phyloP scores from a whole-genome alignment of 176 grass and related monocot genomes.

The Bothriochloa decipiens region DNA sequence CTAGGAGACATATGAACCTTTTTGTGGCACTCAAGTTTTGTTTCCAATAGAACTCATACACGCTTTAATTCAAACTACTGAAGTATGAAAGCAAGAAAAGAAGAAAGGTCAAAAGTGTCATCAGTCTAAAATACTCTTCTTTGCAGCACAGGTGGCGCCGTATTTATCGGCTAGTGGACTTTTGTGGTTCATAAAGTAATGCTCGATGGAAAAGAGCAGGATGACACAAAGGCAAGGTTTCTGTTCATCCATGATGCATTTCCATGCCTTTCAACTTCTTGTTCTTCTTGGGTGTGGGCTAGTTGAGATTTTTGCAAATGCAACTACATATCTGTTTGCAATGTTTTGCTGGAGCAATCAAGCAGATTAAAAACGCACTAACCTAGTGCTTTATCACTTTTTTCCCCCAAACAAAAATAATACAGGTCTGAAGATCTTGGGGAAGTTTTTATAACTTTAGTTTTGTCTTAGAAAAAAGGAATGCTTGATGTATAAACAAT shows the following conservation, averaged over 20 bases:
- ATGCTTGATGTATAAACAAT: too few species aligned
- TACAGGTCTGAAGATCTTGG: background rate
- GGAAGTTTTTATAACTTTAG: too few species aligned
- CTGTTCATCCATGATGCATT: constrained; percentile 2
- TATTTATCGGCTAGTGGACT: constrained; percentile 34
- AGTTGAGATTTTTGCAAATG: background rate
- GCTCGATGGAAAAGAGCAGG: background rate
- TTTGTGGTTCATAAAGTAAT: constrained; percentile 29
- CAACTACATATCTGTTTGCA: background rate
- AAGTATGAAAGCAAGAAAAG: background rate
- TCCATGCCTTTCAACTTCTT: background rate
- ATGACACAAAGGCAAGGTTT: background rate
- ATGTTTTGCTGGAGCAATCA: background rate
- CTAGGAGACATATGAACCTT: background rate
- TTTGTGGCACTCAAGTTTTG: background rate
- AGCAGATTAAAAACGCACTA: background rate
- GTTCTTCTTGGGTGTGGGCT: background rate
- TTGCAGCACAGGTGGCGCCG: constrained; percentile 33
- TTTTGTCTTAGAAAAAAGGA: too few species aligned
- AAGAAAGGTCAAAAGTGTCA: constrained; percentile 41
- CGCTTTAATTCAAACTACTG: constrained; percentile 35
- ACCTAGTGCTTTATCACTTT: background rate
- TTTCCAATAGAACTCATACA: background rate
- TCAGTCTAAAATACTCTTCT: constrained; percentile 1
- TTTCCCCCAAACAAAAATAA: background rate